These are phyloP conservation scores for Fusarium poae DNA, from an alignment of 2,329 filamentous ascomycete species.

Conservation along the genomic window DNA sequence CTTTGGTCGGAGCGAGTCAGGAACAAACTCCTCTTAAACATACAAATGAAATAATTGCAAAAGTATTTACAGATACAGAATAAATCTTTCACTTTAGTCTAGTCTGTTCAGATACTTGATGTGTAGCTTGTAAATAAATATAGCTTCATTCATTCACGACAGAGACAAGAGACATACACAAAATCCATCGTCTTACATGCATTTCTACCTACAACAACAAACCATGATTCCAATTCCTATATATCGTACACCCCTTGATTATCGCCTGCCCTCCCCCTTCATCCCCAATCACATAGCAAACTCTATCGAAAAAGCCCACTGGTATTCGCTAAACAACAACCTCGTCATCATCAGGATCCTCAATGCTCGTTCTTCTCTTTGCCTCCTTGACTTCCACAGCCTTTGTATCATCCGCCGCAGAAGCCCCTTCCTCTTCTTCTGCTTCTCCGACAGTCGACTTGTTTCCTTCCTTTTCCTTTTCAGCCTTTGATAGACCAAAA, in stretches of 20 bases:
- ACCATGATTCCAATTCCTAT: conserved; percentile 1
- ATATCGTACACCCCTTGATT: conserved; percentile 43
- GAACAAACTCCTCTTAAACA: background rate
- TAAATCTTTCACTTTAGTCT: no score
- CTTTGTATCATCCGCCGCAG: conserved; percentile 50
- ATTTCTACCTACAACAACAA: conserved; percentile 34
- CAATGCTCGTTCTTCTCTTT: conserved; percentile 67
- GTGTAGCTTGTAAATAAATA: no score
- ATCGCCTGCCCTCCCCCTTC: conserved; percentile 13
- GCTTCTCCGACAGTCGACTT: conserved; percentile 43
- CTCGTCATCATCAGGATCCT: conserved; percentile 69
- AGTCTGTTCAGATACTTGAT: no score
- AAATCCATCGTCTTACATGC: conserved; percentile 17
- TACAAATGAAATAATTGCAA: no score
- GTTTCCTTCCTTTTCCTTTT: conserved; percentile 48
- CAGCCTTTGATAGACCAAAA: conserved; percentile 61
- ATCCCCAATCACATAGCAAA: background rate
- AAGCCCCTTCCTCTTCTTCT: conserved; percentile 43
- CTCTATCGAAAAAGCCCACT: conserved; percentile 24
- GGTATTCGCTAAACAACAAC: conserved; percentile 55
- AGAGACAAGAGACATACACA: background rate
- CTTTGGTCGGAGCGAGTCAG: background rate
- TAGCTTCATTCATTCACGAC: background rate
- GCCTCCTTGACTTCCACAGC: conserved; percentile 68
- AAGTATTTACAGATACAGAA: background rate